phyloP scores from a whole-genome alignment of 2,329 filamentous ascomycete species.

The Aspergillus caelatus region DNA sequence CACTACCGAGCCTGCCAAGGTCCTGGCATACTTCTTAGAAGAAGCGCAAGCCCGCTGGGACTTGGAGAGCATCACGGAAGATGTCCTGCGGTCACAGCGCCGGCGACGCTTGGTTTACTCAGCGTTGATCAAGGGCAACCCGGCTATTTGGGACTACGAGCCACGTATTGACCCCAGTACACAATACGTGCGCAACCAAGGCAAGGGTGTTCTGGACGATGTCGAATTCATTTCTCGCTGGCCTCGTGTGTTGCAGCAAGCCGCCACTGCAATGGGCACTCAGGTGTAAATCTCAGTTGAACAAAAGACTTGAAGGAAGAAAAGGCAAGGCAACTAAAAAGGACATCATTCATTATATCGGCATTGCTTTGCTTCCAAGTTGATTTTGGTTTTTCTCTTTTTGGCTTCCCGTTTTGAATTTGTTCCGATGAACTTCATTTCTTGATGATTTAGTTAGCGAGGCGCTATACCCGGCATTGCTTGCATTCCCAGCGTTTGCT shows the following conservation, averaged over 20 bases:
- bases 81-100: constrained; percentile 77
- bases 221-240: constrained; percentile 46
- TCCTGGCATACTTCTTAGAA: constrained; percentile 68
- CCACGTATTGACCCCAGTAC: constrained; percentile 55
- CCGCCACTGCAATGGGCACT: constrained; percentile 28
- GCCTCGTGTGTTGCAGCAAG: constrained; percentile 41
- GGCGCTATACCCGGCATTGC: constrained; percentile 34
- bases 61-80: constrained; percentile 72
- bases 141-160: constrained; percentile 84
- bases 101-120: constrained; percentile 77
- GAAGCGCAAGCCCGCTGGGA: constrained; percentile 81
- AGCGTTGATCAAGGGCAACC: constrained; percentile 73
- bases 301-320: neutral
- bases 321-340: neutral
- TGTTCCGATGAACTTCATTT: constrained; percentile 2
- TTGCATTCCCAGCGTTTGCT: constrained; percentile 10
- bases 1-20: constrained; percentile 39
- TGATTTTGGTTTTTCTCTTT: neutral
- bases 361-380: neutral
- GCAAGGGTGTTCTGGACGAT: constrained; percentile 45
- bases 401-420: neutral
- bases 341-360: neutral
- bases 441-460: constrained; percentile 30
- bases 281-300: neutral
- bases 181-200: constrained; percentile 74